phyloP scores from a whole-genome alignment of 495 filamentous ascomycete species.

The Trichocladium uniseriatum region DNA sequence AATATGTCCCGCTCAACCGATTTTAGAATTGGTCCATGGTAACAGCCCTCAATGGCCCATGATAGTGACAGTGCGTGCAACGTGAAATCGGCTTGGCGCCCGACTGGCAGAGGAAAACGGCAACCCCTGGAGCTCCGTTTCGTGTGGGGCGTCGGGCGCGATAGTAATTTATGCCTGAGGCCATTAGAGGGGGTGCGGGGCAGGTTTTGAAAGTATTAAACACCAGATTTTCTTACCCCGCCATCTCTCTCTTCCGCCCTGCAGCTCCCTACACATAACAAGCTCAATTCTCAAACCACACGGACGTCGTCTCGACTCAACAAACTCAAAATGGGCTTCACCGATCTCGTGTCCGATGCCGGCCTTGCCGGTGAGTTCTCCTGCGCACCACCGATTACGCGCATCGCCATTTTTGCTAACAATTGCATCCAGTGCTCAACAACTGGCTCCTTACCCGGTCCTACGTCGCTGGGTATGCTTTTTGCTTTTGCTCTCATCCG shows the following conservation, averaged over 20 bases:
- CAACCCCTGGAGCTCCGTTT: too few relatives aligned
- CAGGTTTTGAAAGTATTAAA: conserved; percentile 1
- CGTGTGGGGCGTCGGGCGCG: background rate
- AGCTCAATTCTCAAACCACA: background rate
- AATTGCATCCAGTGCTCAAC: conserved; percentile 62
- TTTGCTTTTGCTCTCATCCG: background rate
- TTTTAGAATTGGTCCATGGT: too few relatives aligned
- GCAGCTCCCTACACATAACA: conserved; percentile 8
- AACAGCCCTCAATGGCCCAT: too few relatives aligned
- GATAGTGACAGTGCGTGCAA: too few relatives aligned
- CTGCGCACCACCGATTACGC: background rate
- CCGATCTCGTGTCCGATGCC: conserved; percentile 79
- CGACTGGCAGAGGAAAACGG: too few relatives aligned
- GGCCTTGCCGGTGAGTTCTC: conserved; percentile 67
- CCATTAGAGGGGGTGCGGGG: conserved; percentile 2
- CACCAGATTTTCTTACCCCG: conserved; percentile 17
- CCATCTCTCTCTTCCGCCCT: conserved; percentile 7
- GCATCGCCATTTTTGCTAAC: background rate
- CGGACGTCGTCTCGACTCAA: conserved; percentile 6
- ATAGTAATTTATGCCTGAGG: conserved; percentile 9
- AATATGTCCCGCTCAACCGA: too few relatives aligned
- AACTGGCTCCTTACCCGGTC: conserved; percentile 81
- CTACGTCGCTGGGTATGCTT: conserved; percentile 81
- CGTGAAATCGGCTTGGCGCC: too few relatives aligned
- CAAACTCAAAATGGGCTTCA: conserved; percentile 71